These are phyloP conservation scores for Zygnema cylindricum DNA, from an alignment of 139 green algal species.

Conservation along the genomic window DNA sequence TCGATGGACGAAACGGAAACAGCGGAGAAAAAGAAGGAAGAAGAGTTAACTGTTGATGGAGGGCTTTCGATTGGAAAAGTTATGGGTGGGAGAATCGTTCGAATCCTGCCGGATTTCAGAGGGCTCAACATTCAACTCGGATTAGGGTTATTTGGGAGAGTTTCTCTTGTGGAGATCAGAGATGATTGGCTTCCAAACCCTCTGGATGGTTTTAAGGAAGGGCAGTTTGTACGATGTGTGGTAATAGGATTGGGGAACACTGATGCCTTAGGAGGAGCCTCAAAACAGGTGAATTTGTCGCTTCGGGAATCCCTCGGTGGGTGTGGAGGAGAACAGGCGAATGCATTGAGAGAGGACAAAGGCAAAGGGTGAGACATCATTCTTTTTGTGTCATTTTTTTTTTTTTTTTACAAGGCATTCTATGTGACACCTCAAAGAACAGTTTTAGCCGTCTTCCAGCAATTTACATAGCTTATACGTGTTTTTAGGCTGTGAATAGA, in stretches of 20 bases:
- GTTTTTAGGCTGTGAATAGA: too few relatives aligned
- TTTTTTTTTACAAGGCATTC: too few relatives aligned
- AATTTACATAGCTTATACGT: too few relatives aligned
- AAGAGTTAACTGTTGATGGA: not conserved
- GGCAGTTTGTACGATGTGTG: constrained; percentile 61
- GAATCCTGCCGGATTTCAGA: constrained; percentile 49
- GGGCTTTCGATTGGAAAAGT: constrained; percentile 57
- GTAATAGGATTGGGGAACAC: constrained; percentile 23
- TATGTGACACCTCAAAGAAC: too few relatives aligned
- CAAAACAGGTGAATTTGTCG: constrained; percentile 60
- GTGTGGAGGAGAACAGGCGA: constrained; percentile 14
- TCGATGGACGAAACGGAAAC: not conserved
- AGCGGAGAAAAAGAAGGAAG: not conserved
- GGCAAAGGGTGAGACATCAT: not conserved
- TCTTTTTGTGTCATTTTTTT: not conserved
- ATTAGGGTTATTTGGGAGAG: constrained; percentile 54
- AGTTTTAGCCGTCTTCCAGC: too few relatives aligned
- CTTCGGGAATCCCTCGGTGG: constrained; percentile 71
- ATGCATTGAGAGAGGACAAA: not conserved
- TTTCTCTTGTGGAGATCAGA: constrained; percentile 82
- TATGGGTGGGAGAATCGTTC: constrained; percentile 64
- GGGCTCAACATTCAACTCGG: constrained; percentile 77
- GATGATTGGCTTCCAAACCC: constrained; percentile 65
- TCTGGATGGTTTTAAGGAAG: constrained; percentile 49
- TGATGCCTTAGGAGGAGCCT: not conserved